phyloP scores from a whole-genome alignment of 257 asterid genomes.

The Rehmannia glutinosa region DNA sequence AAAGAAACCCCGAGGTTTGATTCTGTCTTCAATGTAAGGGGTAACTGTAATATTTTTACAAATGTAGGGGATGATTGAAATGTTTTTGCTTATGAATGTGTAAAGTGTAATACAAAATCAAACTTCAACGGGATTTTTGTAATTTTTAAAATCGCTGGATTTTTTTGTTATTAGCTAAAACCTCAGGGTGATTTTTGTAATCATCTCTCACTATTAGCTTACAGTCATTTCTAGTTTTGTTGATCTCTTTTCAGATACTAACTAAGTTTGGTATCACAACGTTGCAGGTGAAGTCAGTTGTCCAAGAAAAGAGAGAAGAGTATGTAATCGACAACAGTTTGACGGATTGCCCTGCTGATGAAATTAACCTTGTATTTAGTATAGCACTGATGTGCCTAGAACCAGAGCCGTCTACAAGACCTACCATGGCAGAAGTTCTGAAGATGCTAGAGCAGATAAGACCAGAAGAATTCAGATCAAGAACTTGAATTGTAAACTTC shows the following conservation, averaged over 20 bases:
- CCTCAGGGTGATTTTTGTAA: no score
- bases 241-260: not conserved
- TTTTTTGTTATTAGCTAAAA: no score
- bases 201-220: no score
- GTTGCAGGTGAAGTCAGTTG: constrained; percentile 78
- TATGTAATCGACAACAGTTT: constrained; percentile 58
- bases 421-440: constrained; percentile 74
- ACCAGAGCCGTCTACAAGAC: constrained; percentile 68
- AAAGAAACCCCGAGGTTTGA: no score
- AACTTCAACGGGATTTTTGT: no score
- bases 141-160: no score
- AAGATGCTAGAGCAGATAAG: constrained; percentile 65
- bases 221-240: not conserved
- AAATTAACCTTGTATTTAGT: constrained; percentile 48
- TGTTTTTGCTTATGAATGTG: no score
- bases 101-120: no score
- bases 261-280: not conserved
- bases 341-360: constrained; percentile 42
- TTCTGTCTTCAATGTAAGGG: no score
- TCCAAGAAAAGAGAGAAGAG: constrained; percentile 70
- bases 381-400: constrained; percentile 76
- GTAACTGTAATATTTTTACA: no score
- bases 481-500: constrained; percentile 12
- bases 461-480: constrained; percentile 19
- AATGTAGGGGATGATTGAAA: no score